These are phyloP conservation scores for Nicotiana sylvestris DNA, from an alignment of 257 asterid genomes.

Conservation along the genomic window DNA sequence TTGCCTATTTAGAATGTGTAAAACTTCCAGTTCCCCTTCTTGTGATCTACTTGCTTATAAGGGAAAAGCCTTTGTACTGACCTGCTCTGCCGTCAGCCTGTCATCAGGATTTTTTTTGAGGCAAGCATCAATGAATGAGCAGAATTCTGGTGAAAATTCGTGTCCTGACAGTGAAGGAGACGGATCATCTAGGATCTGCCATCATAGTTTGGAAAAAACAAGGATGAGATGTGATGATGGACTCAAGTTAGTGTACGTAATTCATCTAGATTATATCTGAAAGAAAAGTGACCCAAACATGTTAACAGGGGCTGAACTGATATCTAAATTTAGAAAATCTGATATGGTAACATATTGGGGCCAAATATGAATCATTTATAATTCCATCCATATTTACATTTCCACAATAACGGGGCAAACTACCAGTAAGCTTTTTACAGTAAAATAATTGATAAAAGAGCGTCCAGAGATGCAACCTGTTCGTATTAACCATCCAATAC, in stretches of 20 bases:
- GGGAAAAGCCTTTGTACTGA: slow-evolving; percentile 23
- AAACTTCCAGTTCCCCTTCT: neutral
- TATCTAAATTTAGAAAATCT: neutral
- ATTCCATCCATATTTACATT: neutral
- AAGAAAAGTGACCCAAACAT: neutral
- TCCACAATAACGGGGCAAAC: neutral
- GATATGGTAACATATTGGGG: neutral
- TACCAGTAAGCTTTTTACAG: neutral
- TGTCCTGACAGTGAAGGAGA: slow-evolving; percentile 77
- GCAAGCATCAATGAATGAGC: slow-evolving; percentile 85
- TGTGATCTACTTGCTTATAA: neutral
- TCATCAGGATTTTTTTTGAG: slow-evolving; percentile 75
- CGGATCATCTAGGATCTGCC: slow-evolving; percentile 90
- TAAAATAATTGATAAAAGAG: neutral
- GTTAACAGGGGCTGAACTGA: neutral
- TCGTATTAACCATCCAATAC: neutral
- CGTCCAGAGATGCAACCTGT: neutral
- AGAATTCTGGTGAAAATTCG: slow-evolving; percentile 74
- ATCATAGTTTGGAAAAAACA: neutral
- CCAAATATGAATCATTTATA: neutral
- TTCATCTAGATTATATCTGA: neutral
- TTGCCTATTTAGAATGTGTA: neutral
- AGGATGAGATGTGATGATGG: slow-evolving; percentile 14
- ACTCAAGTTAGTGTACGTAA: neutral
- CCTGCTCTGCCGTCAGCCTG: slow-evolving; percentile 97